Base-by-base conservation (phyloP, 495 filamentous ascomycete genomes). In the Podospora sp. region DNA sequence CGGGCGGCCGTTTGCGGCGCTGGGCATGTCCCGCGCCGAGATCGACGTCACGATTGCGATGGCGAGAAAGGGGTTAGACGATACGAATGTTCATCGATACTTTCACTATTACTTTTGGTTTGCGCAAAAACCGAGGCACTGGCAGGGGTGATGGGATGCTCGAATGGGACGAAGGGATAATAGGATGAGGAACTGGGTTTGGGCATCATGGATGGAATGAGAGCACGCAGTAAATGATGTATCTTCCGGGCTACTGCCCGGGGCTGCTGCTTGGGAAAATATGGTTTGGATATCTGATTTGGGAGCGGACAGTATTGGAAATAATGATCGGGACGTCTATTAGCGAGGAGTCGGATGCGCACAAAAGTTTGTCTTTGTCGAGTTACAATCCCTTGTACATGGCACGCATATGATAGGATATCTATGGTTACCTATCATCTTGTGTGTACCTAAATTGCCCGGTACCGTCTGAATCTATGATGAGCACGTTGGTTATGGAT, bases 1-100 rank as follows among this genome's bases (percentile, higher is more conserved):
- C 21, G 69, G 85, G 56, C 83, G 82, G 20, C 78, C 86, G 4
- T 82, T 86, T 63, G 7, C 80, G 77, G 68, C 76, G 73, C 6
- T 79, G 79, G 76, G 73, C 52, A 49, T 79, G 73, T 65, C 68
- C 12, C 53, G 65, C 53, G 65, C 69, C 8, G 65, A 80, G 65
- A 72, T 70, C 16, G 71, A 79, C 33, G 75, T 75, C 16, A 72
- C 70, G 27, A 24, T 78, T 9, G 72, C 71, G 9, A 60, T 69
- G 20, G 76, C 76, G 0, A 69, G 76, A 57, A 66, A 75, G 36
- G 72, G 63, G n/a, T 66, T 80, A 60, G 66, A 68, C 24, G 69
- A 79, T 29, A 57, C 25, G 0, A 69, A 62, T 46, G 67, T 72
- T 8, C 80, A 82, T 65, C 72, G 71, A 6, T 77, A 82, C 56